Percentiles rank a stretch among this genome's conserved stretches.
These are phyloP conservation scores for Vitellaria paradoxa DNA, from an alignment of 179 eudicot genomes.

Conservation along the genomic window DNA sequence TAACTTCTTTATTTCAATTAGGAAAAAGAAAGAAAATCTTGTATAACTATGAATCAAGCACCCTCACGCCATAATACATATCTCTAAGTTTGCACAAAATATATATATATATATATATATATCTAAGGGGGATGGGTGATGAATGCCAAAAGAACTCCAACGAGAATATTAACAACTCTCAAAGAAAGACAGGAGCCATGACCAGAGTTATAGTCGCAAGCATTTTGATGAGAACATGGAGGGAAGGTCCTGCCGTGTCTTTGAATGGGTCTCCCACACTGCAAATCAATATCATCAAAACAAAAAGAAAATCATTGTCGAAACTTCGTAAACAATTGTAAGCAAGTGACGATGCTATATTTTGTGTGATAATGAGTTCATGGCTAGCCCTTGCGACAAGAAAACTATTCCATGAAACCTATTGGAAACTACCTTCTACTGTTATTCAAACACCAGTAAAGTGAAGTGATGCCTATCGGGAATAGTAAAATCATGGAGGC, in stretches of 20 bases:
- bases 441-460: too few species aligned
- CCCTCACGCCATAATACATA: conserved; percentile 13
- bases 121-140: neutral
- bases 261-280: conserved; percentile 98
- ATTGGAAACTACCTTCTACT: too few species aligned
- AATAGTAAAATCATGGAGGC: too few species aligned
- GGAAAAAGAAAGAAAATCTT: conserved; percentile 6
- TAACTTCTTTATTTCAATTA: conserved; percentile 22
- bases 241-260: conserved; percentile 97
- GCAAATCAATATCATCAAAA: conserved; percentile 26
- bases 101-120: too few species aligned
- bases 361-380: too few species aligned
- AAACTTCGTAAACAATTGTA: too few species aligned
- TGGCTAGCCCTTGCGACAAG: too few species aligned
- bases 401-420: too few species aligned
- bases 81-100: neutral
- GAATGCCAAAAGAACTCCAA: neutral
- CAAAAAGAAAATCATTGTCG: too few species aligned
- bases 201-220: conserved; percentile 95
- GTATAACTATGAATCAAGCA: conserved; percentile 12
- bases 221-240: conserved; percentile 95
- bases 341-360: too few species aligned
- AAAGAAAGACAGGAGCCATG: conserved; percentile 94
- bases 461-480: too few species aligned
- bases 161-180: conserved; percentile 5